Conservation (phyloP, 768 basidiomycete species). For the Mycena crocata region DNA sequence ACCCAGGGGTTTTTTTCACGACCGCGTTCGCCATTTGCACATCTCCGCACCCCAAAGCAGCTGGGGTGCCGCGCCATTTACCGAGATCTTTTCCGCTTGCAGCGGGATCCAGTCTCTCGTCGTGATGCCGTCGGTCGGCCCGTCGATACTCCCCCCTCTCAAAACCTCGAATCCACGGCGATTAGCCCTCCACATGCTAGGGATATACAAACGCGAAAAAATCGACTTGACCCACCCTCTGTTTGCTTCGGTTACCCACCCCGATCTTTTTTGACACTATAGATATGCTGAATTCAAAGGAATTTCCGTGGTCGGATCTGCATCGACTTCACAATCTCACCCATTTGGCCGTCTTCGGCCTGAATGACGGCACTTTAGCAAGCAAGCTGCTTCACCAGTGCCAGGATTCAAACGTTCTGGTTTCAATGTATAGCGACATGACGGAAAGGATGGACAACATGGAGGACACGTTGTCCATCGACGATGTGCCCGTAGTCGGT, state of each 20-base stretch:
- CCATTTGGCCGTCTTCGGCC: background rate
- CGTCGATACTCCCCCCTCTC: background rate
- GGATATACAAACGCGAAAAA: no score
- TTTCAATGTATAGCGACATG: background rate
- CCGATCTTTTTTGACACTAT: background rate
- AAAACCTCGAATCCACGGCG: background rate
- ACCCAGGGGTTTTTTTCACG: background rate
- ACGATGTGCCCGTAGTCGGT: conserved; percentile 1
- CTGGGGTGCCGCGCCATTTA: background rate
- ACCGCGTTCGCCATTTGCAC: conserved; percentile 8
- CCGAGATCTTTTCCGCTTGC: background rate
- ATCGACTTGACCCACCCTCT: background rate
- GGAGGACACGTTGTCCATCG: background rate
- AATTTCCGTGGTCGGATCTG: background rate
- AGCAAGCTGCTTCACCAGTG: background rate
- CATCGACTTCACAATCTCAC: conserved; percentile 11
- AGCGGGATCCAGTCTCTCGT: background rate
- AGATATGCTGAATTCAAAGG: background rate
- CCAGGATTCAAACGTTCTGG: background rate
- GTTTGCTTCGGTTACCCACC: background rate
- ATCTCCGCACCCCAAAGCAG: background rate
- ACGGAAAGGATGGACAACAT: no score
- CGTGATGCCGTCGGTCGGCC: background rate
- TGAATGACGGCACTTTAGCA: background rate
- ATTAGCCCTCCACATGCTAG: background rate